These are phyloP conservation scores for Phyllosticta capitalensis DNA, from an alignment of 2,329 filamentous ascomycete species.

Conservation along the genomic window DNA sequence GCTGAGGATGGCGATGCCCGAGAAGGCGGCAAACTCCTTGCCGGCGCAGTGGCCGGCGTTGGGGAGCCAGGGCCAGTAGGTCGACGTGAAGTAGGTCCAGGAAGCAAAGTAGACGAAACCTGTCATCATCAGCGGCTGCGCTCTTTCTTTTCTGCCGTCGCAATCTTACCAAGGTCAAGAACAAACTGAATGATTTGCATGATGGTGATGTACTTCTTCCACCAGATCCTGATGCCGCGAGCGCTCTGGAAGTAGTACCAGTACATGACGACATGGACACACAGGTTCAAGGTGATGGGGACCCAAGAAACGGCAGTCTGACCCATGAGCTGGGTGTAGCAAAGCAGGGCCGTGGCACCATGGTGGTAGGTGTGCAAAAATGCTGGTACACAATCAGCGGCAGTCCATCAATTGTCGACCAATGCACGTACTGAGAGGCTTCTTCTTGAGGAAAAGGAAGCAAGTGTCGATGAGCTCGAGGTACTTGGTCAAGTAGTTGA, in stretches of 20 bases:
- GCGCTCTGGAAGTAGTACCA: constrained; percentile 99
- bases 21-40: constrained; percentile 91
- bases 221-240: constrained; percentile 92
- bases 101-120: constrained; percentile 98
- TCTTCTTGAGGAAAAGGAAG: constrained; percentile 99
- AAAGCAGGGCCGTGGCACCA: constrained; percentile 89
- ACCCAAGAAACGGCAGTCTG: constrained; percentile 93
- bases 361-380: constrained; percentile 99
- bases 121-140: constrained; percentile 24
- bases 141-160: too few species aligned
- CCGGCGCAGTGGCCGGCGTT: constrained; percentile 81
- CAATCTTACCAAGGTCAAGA: constrained; percentile 74
- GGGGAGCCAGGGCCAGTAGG: constrained; percentile 78
- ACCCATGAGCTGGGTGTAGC: constrained; percentile 94
- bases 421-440: constrained; percentile 65
- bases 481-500: constrained; percentile 98
- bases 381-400: constrained; percentile 34
- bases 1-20: constrained; percentile 83
- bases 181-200: constrained; percentile 96
- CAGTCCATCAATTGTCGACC: neutral
- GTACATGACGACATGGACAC: constrained; percentile 98
- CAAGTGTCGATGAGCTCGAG: constrained; percentile 90
- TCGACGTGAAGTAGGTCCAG: constrained; percentile 95
- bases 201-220: constrained; percentile 99
- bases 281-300: constrained; percentile 82